A percentile compares a stretch with the other conserved stretches of the same genome.
Conservation (phyloP, 2,329 filamentous ascomycete genomes). For the Cadophora sp. region DNA sequence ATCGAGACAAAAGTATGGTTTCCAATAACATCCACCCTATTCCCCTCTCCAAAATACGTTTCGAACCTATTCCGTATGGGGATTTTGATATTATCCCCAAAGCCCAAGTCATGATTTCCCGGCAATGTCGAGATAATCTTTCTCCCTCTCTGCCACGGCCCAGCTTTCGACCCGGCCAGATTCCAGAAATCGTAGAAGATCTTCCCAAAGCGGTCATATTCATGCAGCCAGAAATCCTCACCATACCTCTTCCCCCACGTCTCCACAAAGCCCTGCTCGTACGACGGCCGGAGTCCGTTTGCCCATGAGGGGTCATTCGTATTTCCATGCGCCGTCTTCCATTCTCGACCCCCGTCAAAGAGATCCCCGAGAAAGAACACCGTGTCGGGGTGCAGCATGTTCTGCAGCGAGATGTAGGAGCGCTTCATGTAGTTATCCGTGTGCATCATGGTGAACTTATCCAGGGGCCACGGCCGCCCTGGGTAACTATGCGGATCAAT, state of each 20-base stretch:
- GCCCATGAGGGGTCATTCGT: constrained; percentile 67
- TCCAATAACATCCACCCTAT: constrained; percentile 87
- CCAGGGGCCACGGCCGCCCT: constrained; percentile 74
- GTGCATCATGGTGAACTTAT: constrained; percentile 69
- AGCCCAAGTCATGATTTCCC: constrained; percentile 94
- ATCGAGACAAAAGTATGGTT: constrained; percentile 96
- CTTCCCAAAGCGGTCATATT: constrained; percentile 84
- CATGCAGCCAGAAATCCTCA: constrained; percentile 82
- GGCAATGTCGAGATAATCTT: constrained; percentile 86
- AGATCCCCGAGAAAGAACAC: constrained; percentile 92
- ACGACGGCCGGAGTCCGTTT: constrained; percentile 55
- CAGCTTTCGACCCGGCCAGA: constrained; percentile 59
- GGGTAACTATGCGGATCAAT: constrained; percentile 79
- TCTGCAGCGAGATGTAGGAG: constrained; percentile 80
- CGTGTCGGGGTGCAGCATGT: constrained; percentile 80
- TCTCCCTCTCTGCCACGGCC: constrained; percentile 68
- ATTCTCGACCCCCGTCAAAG: constrained; percentile 95
- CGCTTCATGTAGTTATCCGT: constrained; percentile 91
- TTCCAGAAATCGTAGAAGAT: constrained; percentile 82
- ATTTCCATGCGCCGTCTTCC: constrained; percentile 73
- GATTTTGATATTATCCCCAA: constrained; percentile 83
- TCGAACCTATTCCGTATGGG: constrained; percentile 84
- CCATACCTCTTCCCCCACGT: constrained; percentile 78
- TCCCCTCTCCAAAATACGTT: constrained; percentile 89
- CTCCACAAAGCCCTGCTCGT: constrained; percentile 63